These are phyloP conservation scores for Hirschfeldia incana DNA, from an alignment of 345 rosid species.

Conservation along the genomic window DNA sequence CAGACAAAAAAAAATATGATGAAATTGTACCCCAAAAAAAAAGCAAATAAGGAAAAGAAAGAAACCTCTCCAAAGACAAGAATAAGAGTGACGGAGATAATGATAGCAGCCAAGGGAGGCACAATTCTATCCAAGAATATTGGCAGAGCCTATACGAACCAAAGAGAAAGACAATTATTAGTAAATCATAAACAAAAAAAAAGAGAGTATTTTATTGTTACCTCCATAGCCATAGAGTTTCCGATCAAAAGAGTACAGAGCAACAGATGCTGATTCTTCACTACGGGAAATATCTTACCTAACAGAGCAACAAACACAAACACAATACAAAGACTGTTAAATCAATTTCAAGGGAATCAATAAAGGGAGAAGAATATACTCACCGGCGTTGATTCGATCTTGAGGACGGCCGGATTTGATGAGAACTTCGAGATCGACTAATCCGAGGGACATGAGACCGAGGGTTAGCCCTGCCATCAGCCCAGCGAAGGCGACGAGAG, in stretches of 20 bases:
- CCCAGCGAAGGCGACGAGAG: constrained; percentile 77
- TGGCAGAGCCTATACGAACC: constrained; percentile 60
- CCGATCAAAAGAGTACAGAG: constrained; percentile 91
- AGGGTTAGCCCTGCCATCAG: constrained; percentile 95
- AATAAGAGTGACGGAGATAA: constrained; percentile 81
- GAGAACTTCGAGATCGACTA: constrained; percentile 96
- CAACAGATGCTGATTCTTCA: constrained; percentile 91
- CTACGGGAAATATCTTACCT: constrained; percentile 92
- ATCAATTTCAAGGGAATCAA: not conserved
- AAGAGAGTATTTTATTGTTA: constrained; percentile 14
- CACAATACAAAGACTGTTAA: no score
- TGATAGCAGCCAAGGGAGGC: constrained; percentile 78
- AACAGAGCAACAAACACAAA: constrained; percentile 10
- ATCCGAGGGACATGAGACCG: constrained; percentile 92
- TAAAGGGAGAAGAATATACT: not conserved
- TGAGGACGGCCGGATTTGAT: constrained; percentile 87
- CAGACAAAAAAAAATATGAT: not conserved
- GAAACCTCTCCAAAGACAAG: constrained; percentile 86
- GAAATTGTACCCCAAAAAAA: not conserved
- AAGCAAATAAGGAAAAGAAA: not conserved
- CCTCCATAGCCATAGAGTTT: constrained; percentile 97
- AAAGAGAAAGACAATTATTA: not conserved
- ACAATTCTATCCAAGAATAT: constrained; percentile 83
- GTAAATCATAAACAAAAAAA: no score
- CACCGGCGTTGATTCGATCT: constrained; percentile 83